Conservation (phyloP, 2,329 filamentous ascomycete genomes). For the Cordyceps cicadae region DNA sequence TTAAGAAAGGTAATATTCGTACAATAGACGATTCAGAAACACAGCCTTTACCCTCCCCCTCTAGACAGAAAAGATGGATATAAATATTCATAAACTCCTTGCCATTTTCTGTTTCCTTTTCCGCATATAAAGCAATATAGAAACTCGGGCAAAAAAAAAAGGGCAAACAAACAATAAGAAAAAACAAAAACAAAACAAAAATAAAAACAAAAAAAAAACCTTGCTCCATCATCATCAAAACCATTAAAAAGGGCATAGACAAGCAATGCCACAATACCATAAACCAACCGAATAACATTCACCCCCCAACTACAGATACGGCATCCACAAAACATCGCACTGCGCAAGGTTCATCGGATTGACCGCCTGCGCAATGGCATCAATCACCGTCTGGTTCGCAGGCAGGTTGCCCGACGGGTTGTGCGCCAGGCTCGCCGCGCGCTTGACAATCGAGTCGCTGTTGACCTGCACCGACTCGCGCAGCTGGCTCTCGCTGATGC, state of each 20-base stretch:
- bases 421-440: conserved; percentile 76
- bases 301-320: conserved; percentile 58
- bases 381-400: conserved; percentile 94
- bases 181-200: no score
- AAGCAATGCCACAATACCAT: neutral
- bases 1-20: neutral
- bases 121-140: neutral
- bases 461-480: conserved; percentile 77
- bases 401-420: conserved; percentile 72
- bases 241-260: neutral
- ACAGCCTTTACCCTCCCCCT: neutral
- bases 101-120: neutral
- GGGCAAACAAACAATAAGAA: no score
- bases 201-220: no score
- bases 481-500: conserved; percentile 53
- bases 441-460: conserved; percentile 84
- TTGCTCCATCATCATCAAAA: neutral
- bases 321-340: conserved; percentile 95
- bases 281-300: no score
- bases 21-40: no score
- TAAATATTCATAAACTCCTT: neutral
- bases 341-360: conserved; percentile 83
- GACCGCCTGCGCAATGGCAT: conserved; percentile 84
- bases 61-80: neutral
- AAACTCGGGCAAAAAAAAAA: neutral